A percentile compares a stretch with the other conserved stretches of the same genome.
Conservation (phyloP, 1,284 basidiomycete genomes). For the Phylloboletellus chloephorus region DNA sequence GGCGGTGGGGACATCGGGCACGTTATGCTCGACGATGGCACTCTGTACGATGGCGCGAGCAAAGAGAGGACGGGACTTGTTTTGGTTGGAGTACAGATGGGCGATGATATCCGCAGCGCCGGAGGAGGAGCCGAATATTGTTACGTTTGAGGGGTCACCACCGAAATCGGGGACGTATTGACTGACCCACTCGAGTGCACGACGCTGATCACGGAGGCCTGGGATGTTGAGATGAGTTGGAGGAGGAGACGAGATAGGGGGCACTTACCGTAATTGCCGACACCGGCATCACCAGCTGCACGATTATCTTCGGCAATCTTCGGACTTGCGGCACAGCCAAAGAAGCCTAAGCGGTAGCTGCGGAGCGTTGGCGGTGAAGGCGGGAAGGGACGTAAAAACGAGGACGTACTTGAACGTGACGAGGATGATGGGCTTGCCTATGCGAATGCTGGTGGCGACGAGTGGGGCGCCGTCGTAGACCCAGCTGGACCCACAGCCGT, state of each 20-base stretch:
- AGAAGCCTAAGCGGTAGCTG: conserved; percentile 70
- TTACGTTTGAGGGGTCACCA: conserved; percentile 65
- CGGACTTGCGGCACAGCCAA: conserved; percentile 64
- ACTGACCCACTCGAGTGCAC: conserved; percentile 66
- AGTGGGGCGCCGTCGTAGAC: conserved; percentile 65
- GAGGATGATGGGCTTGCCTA: conserved; percentile 60
- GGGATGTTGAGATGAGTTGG: conserved; percentile 4
- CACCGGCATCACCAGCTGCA: conserved; percentile 57
- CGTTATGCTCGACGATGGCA: conserved; percentile 51
- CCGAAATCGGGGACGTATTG: conserved; percentile 64
- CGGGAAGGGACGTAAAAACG: conserved; percentile 17
- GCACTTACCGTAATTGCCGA: conserved; percentile 65
- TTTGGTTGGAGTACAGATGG: conserved; percentile 61
- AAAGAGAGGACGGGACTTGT: conserved; percentile 55
- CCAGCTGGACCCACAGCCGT: conserved; percentile 70
- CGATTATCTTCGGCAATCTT: conserved; percentile 62
- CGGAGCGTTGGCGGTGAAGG: conserved; percentile 11
- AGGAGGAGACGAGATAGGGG: conserved; percentile 3
- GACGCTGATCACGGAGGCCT: conserved; percentile 68
- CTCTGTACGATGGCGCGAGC: conserved; percentile 65
- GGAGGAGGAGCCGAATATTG: conserved; percentile 63
- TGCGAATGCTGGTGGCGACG: conserved; percentile 57
- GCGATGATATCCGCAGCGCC: conserved; percentile 70
- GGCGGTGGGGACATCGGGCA: conserved; percentile 53
- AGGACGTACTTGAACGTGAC: conserved; percentile 68